Base-by-base conservation (phyloP, 2,329 filamentous ascomycete genomes). In the Scedosporium aurantiacum region DNA sequence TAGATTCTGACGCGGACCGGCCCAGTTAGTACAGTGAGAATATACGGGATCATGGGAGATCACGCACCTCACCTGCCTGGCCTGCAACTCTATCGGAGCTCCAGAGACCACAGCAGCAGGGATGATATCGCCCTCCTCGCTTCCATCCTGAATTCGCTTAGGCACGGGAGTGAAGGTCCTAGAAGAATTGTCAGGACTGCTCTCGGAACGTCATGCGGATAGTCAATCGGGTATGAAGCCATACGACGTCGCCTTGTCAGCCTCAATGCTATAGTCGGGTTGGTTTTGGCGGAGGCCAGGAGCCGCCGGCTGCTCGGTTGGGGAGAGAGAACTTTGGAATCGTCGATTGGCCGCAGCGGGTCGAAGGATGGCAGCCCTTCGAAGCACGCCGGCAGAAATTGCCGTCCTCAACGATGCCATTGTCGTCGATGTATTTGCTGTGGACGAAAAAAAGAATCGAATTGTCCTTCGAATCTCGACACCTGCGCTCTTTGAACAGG, bases 141-240 rank as follows among this genome's bases (percentile, higher is more conserved):
- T 95, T 69, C 92, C 94, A 71, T 96, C 88, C 83, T 96, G 91
- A 63, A 97, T 82, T 66, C 86, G 83, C 78, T 89, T 92, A 63
- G 94, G 93, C 23, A 97, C 86, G 21, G 93, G 94, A 1, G 93
- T 96, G 76, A 90, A 99, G 71, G 85, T 86, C 63, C 93, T 97
- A 70, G 56, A 57, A 45, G 60, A 61, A 23, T 7, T 54, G 18
- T 18, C 43, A 47, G 43, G 43, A 18, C 16, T 14, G 43, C 43
- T 47, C 28, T 47, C 28, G 40, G 47, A n/a, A 4, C 45, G 43
- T 47, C 43, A n/a, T 12, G 8, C 6, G 16, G 3, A 47, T 47
- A 6, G 2, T 3, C 43, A 47, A 23, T 18, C n/a, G 43, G 16
- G 8, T 47, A 23, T 5, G 50, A 54, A 14, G 21, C 18, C 74